These are phyloP conservation scores for Hippophae tibetana DNA, from an alignment of 306 rosid genomes.

Conservation along the genomic window DNA sequence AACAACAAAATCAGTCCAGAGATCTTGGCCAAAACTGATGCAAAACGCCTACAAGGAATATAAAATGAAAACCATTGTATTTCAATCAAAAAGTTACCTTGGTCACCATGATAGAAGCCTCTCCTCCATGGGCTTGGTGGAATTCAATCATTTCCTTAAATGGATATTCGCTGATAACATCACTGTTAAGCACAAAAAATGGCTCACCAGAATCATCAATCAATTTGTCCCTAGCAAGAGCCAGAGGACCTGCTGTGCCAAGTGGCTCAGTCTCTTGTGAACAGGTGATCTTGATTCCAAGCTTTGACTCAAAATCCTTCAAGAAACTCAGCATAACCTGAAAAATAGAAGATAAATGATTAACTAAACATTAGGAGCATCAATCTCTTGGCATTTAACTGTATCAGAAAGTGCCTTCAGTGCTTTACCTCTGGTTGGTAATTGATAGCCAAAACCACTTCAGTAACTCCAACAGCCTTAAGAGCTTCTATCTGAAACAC, in stretches of 20 bases:
- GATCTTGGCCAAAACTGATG: slow-evolving; percentile 8
- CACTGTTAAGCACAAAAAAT: slow-evolving; percentile 96
- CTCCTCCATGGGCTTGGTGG: slow-evolving; percentile 91
- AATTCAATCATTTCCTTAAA: slow-evolving; percentile 81
- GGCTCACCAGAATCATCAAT: slow-evolving; percentile 76
- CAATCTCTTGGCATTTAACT: slow-evolving; percentile 8
- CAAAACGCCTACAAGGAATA: not conserved
- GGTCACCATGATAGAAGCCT: slow-evolving; percentile 98
- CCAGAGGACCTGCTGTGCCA: slow-evolving; percentile 98
- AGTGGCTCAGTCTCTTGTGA: slow-evolving; percentile 99
- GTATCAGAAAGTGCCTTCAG: not conserved
- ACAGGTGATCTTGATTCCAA: slow-evolving; percentile 90
- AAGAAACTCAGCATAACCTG: slow-evolving; percentile 96
- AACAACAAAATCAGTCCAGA: slow-evolving; percentile 21
- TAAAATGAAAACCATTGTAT: not conserved
- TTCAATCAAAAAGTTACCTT: slow-evolving; percentile 45
- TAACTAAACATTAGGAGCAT: slow-evolving; percentile 14
- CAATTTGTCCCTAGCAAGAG: slow-evolving; percentile 97
- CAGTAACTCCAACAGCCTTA: slow-evolving; percentile 81
- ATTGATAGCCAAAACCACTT: slow-evolving; percentile 96
- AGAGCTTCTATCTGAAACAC: slow-evolving; percentile 86
- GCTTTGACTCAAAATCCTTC: slow-evolving; percentile 89
- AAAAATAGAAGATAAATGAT: slow-evolving; percentile 16
- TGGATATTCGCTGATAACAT: slow-evolving; percentile 95
- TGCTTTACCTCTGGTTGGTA: slow-evolving; percentile 90